Evolutionary conservation across 2,329 filamentous ascomycete species (phyloP).

Genomic region (Xylariales sp.): DNA sequence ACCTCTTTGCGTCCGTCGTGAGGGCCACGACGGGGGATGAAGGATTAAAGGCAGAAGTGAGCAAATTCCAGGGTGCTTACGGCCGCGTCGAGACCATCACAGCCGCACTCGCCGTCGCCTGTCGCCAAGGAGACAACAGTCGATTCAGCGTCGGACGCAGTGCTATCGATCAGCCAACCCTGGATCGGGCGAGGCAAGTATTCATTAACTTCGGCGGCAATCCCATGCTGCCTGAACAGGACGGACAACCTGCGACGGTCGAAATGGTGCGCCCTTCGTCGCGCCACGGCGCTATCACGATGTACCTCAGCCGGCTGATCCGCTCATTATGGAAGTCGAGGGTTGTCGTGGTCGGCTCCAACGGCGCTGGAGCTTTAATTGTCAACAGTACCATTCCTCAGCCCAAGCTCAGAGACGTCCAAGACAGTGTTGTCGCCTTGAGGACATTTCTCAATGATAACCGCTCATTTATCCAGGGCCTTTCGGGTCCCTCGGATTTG

Average conservation of each 20-base stretch:
- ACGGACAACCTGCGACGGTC: conserved; percentile 76
- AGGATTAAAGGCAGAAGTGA: conserved; percentile 82
- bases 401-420: conserved; percentile 78
- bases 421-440: conserved; percentile 82
- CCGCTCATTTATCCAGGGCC: conserved; percentile 88
- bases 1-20: conserved; percentile 88
- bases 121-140: conserved; percentile 86
- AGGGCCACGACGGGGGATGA: conserved; percentile 80
- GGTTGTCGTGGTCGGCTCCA: conserved; percentile 70
- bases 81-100: conserved; percentile 90
- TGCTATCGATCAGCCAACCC: conserved; percentile 84
- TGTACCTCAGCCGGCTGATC: conserved; percentile 90
- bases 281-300: conserved; percentile 85
- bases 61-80: conserved; percentile 85
- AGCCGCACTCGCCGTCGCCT: conserved; percentile 92
- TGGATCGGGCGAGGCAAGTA: conserved; percentile 84
- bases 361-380: conserved; percentile 68
- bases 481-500: conserved; percentile 91
- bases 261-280: conserved; percentile 90
- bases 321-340: conserved; percentile 87
- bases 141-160: conserved; percentile 77
- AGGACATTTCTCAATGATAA: conserved; percentile 88
- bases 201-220: conserved; percentile 95
- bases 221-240: conserved; percentile 81
- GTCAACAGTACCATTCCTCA: conserved; percentile 75